These are phyloP conservation scores for Daphne laureola DNA, from an alignment of 441 rosid species.

Conservation along the genomic window DNA sequence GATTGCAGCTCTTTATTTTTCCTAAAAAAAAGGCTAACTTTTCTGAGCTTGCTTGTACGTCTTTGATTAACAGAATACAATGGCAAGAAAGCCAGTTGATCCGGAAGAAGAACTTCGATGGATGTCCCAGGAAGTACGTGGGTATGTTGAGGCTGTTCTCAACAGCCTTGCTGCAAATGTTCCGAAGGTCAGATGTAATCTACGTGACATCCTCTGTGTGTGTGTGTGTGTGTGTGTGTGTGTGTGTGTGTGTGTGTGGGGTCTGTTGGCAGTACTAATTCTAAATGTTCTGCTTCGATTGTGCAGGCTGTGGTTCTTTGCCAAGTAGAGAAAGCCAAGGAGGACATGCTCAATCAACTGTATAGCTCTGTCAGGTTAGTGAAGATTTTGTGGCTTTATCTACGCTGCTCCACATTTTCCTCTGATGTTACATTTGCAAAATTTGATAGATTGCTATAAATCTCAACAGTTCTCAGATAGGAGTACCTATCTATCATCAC, in stretches of 20 bases:
- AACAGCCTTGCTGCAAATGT: constrained; percentile 99
- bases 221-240: constrained; percentile 8
- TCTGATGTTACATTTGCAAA: too few relatives aligned
- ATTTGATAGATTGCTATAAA: too few relatives aligned
- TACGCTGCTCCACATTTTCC: not conserved
- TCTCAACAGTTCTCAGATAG: too few relatives aligned
- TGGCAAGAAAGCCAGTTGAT: constrained; percentile 88
- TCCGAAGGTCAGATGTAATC: constrained; percentile 61
- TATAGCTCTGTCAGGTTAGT: constrained; percentile 89
- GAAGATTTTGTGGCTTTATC: constrained; percentile 1
- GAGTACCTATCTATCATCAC: too few relatives aligned
- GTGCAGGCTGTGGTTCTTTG: constrained; percentile 98
- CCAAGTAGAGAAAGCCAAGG: constrained; percentile 99
- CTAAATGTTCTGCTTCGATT: constrained; percentile 18
- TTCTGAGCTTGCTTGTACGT: not conserved
- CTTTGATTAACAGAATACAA: constrained; percentile 56
- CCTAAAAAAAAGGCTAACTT: not conserved
- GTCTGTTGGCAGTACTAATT: not conserved
- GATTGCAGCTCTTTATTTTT: not conserved
- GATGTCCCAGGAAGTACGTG: constrained; percentile 99
- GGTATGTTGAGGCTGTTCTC: constrained; percentile 99
- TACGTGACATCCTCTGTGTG: constrained; percentile 6
- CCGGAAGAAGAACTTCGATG: constrained; percentile 99
- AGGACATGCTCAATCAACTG: constrained; percentile 96
- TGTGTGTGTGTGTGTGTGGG: constrained; percentile 2